Percentiles rank a stretch among this genome's conserved stretches.
Evolutionary conservation across 176 grass and related monocot genomes (phyloP).

Genomic region (Rhipidocladum racemiflorum): DNA sequence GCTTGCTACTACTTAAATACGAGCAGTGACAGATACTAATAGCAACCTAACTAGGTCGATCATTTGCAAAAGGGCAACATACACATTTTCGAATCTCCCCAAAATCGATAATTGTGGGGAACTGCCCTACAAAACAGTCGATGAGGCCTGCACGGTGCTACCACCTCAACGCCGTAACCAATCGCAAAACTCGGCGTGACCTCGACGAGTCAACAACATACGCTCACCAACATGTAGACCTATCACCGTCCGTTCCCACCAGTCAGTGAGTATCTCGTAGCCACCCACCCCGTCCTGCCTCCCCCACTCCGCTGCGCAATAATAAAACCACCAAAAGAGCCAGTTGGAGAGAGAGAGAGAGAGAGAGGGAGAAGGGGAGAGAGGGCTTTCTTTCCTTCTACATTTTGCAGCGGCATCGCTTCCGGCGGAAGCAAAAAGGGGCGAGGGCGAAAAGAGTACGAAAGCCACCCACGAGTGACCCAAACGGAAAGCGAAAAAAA

Average conservation of each 20-base stretch:
- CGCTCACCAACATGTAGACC: conserved; percentile 16
- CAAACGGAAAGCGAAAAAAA: conserved; percentile 41
- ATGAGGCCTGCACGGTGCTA: neutral
- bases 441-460: conserved; percentile 37
- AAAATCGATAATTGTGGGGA: neutral
- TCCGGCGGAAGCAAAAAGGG: conserved; percentile 71
- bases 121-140: conserved; percentile 16
- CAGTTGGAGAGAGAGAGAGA: neutral
- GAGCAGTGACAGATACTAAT: neutral
- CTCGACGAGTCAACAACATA: conserved; percentile 13
- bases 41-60: neutral
- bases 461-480: conserved; percentile 35
- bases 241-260: neutral
- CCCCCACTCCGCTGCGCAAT: neutral
- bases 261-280: neutral
- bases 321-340: neutral
- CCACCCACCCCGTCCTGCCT: neutral
- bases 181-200: neutral
- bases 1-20: neutral
- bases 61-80: neutral
- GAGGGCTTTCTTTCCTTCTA: conserved; percentile 39
- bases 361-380: neutral
- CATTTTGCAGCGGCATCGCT: conserved; percentile 52
- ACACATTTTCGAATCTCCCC: neutral
- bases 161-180: conserved; percentile 4